Percentiles rank a stretch among this genome's conserved stretches.
Evolutionary conservation across 140 eudicot species (phyloP).

Genomic region (Flaveria floridana): DNA sequence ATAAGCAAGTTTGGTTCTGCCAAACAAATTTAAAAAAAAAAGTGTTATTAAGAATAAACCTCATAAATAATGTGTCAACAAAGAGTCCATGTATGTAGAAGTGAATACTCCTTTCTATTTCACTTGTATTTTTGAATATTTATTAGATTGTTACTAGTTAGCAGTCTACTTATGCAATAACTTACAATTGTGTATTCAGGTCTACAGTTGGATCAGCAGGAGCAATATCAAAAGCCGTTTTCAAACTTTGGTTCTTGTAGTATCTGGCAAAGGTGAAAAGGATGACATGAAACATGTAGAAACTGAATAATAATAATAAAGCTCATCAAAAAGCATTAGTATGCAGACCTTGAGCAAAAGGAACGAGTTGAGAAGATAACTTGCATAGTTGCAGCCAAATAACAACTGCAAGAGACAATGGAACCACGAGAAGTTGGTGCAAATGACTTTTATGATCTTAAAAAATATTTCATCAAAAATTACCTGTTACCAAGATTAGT

Average conservation of each 20-base stretch:
- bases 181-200: conserved; percentile 94
- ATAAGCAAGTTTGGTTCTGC: conserved; percentile 81
- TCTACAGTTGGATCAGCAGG: conserved; percentile 98
- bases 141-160: neutral
- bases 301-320: neutral
- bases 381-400: conserved; percentile 97
- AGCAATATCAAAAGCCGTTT: conserved; percentile 67
- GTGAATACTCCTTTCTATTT: neutral
- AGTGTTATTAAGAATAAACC: neutral
- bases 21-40: conserved; percentile 8
- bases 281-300: conserved; percentile 15
- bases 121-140: conserved; percentile 8
- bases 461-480: neutral
- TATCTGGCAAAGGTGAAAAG: conserved; percentile 45
- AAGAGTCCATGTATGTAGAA: conserved; percentile 10
- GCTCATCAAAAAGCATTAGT: neutral
- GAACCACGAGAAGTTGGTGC: conserved; percentile 5
- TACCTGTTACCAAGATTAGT: conserved; percentile 96
- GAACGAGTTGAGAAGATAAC: conserved; percentile 74
- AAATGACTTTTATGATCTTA: neutral
- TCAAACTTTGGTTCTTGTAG: conserved; percentile 60
- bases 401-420: conserved; percentile 60
- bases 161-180: neutral
- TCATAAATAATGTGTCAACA: conserved; percentile 11
- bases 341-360: conserved; percentile 70